phyloP scores from a whole-genome alignment of 78 protist genomes.

The Dictyostelium firmibasis region DNA sequence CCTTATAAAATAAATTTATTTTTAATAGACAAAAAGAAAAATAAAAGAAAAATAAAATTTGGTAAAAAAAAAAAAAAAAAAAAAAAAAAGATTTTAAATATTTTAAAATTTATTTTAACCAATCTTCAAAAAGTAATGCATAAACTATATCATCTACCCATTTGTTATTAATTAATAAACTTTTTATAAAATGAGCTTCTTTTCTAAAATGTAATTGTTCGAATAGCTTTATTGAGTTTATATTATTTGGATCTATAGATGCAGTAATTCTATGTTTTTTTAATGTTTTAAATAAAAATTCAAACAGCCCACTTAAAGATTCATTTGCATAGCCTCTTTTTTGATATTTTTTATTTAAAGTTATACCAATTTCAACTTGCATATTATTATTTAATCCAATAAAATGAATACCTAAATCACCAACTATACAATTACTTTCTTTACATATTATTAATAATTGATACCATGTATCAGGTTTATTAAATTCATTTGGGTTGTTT shows the following conservation, averaged over 20 bases:
- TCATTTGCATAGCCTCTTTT: not conserved
- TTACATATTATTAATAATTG: not conserved
- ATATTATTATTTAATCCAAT: not conserved
- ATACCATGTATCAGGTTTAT: not conserved
- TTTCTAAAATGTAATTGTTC: not conserved
- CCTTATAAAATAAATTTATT: too few relatives aligned
- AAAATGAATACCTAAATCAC: not conserved
- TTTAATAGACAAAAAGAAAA: too few relatives aligned
- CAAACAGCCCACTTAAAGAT: not conserved
- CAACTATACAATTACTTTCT: not conserved
- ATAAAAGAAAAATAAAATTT: too few relatives aligned
- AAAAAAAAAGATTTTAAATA: not conserved
- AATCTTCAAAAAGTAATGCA: not conserved
- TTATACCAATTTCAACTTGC: not conserved
- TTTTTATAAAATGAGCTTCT: not conserved
- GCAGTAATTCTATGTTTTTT: not conserved
- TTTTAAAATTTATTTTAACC: not conserved
- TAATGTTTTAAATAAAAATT: too few relatives aligned
- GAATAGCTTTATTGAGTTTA: not conserved
- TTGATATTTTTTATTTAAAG: not conserved
- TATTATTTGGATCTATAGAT: not conserved
- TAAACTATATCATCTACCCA: not conserved
- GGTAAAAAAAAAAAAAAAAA: not conserved
- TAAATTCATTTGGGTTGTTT: not conserved
- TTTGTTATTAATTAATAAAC: not conserved